Evolutionary conservation across 129 eudicot species (phyloP).

Genomic region (Lactuca sativa): DNA sequence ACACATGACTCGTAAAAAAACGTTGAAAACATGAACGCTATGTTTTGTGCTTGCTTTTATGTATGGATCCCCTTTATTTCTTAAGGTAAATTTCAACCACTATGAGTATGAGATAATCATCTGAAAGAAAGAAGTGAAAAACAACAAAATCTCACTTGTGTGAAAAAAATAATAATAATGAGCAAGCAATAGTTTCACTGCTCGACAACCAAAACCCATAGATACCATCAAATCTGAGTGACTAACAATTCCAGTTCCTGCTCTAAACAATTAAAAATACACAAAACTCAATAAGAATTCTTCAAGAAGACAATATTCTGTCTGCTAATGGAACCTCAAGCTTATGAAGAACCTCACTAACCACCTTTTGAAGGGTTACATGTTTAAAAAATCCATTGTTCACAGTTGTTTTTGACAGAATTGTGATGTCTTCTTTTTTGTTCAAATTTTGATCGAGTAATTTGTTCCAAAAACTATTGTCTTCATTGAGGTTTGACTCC

Average conservation of each 20-base stretch:
- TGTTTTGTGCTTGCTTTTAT: background rate
- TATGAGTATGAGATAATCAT: too few relatives aligned
- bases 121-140: background rate
- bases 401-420: constrained; percentile 52
- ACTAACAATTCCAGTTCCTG: constrained; percentile 12
- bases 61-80: background rate
- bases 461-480: constrained; percentile 61
- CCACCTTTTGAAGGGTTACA: constrained; percentile 54
- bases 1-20: too few relatives aligned
- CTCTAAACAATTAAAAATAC: constrained; percentile 25
- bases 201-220: constrained; percentile 18
- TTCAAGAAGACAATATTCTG: constrained; percentile 44
- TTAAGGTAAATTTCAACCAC: too few relatives aligned
- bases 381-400: constrained; percentile 30
- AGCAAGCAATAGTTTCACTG: constrained; percentile 21
- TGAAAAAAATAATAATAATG: constrained; percentile 9
- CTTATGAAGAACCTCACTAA: constrained; percentile 53
- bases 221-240: constrained; percentile 18
- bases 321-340: constrained; percentile 49
- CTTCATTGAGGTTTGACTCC: constrained; percentile 67
- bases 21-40: background rate
- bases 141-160: constrained; percentile 8
- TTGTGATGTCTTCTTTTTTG: constrained; percentile 40
- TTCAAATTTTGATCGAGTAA: constrained; percentile 34
- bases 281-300: constrained; percentile 8